Conservation (phyloP, 305 asterid species). For the Rubia balearica region DNA sequence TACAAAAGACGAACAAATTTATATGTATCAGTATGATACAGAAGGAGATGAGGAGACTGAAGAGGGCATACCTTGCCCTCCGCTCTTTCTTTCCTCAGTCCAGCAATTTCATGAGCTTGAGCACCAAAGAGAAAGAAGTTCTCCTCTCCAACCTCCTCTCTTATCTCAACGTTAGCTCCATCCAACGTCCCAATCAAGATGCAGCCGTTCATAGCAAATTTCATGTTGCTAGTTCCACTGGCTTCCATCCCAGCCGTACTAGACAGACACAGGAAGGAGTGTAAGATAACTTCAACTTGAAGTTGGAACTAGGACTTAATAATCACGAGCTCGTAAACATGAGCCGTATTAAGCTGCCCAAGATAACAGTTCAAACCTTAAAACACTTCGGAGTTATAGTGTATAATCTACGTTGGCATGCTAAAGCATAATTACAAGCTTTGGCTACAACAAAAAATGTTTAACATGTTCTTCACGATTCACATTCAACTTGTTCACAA, state of each 20-base stretch:
- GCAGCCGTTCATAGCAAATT: conserved; percentile 91
- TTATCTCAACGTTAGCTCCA: conserved; percentile 93
- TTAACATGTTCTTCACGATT: background rate
- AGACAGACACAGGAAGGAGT: conserved; percentile 14
- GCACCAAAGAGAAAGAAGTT: conserved; percentile 95
- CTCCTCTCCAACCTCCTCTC: conserved; percentile 86
- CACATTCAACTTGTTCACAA: background rate
- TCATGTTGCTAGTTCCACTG: conserved; percentile 98
- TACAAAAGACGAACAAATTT: background rate
- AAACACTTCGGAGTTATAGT: background rate
- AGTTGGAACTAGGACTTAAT: conserved; percentile 4
- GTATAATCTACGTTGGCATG: background rate
- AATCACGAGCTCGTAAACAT: background rate
- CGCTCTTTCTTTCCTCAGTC: conserved; percentile 74
- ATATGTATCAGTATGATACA: background rate
- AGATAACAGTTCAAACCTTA: background rate
- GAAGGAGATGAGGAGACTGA: background rate
- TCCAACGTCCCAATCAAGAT: conserved; percentile 79
- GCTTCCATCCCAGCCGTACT: conserved; percentile 99
- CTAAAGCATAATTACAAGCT: background rate
- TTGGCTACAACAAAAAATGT: background rate
- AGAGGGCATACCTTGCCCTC: conserved; percentile 56
- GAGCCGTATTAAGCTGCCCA: background rate
- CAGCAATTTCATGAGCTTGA: conserved; percentile 77
- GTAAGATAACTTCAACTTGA: conserved; percentile 9